Evolutionary conservation across 228 moss, liverwort and hornwort genomes (phyloP).

Genomic region (Sphagnum magellanicum): DNA sequence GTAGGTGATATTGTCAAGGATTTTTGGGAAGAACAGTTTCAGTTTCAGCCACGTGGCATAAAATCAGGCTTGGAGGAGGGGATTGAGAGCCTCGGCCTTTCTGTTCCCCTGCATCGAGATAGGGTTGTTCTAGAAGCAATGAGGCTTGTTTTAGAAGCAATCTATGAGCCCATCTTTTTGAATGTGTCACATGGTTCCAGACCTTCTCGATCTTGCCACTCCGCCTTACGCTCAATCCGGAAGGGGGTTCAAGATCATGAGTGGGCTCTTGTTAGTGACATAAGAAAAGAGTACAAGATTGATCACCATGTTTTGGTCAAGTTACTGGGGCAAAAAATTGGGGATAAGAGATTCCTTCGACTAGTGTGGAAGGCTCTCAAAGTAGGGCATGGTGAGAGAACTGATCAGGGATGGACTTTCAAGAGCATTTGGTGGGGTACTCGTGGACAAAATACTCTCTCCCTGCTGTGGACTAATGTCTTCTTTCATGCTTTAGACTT

Average conservation of each 20-base stretch:
- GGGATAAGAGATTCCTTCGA: conserved; percentile 39
- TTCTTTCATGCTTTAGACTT: conserved; percentile 37
- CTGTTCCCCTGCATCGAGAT: conserved; percentile 27
- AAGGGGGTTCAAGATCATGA: conserved; percentile 31
- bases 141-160: conserved; percentile 29
- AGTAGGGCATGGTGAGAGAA: conserved; percentile 27
- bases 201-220: conserved; percentile 36
- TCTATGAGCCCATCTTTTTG: conserved; percentile 39
- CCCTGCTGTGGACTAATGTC: conserved; percentile 35
- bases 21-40: conserved; percentile 32
- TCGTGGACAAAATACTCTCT: conserved; percentile 16
- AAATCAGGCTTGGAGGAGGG: conserved; percentile 5
- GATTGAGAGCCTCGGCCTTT: conserved; percentile 1
- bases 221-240: conserved; percentile 29
- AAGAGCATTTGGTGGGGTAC: conserved; percentile 38
- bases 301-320: conserved; percentile 29
- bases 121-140: conserved; percentile 44
- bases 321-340: conserved; percentile 30
- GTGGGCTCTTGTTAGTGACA: conserved; percentile 18
- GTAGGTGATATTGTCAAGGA: conserved; percentile 23
- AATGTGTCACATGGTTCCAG: conserved; percentile 40
- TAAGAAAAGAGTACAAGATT: conserved; percentile 12
- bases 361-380: conserved; percentile 53
- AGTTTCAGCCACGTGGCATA: conserved; percentile 23
- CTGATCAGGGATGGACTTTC: conserved; percentile 23